These are phyloP conservation scores for Peronospora farinosa DNA, from an alignment of 352 stramenopile genomes.

Conservation along the genomic window DNA sequence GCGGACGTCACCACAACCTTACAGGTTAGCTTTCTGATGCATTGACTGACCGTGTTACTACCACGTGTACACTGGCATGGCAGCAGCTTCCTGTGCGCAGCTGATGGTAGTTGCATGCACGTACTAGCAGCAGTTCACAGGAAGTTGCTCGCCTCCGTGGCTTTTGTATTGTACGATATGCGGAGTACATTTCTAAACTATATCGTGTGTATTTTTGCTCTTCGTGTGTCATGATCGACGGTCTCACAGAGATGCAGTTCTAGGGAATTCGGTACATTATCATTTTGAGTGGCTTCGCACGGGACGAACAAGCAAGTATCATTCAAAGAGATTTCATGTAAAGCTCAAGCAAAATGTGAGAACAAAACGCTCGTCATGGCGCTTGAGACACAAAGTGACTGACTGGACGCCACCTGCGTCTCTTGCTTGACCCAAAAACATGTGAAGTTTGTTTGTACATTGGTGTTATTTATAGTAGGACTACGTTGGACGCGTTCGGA, in stretches of 20 bases:
- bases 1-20: constrained; percentile 47
- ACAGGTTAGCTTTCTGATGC: constrained; percentile 31
- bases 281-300: constrained; percentile 22
- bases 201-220: constrained; percentile 17
- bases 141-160: constrained; percentile 18
- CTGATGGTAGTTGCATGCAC: constrained; percentile 9
- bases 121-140: constrained; percentile 13
- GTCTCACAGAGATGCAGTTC: constrained; percentile 35
- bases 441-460: constrained; percentile 2
- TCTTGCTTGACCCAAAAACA: constrained; percentile 7
- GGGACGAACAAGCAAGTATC: constrained; percentile 8
- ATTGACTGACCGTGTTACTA: constrained; percentile 16
- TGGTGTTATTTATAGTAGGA: constrained; percentile 8
- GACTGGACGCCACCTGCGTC: constrained; percentile 8
- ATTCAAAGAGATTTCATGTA: constrained; percentile 15
- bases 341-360: constrained; percentile 14
- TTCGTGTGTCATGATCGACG: constrained; percentile 5
- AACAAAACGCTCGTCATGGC: constrained; percentile 16
- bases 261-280: constrained; percentile 33
- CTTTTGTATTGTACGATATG: constrained; percentile 27
- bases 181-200: constrained; percentile 33
- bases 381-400: neutral
- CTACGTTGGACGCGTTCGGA: constrained; percentile 7
- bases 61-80: constrained; percentile 5
- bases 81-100: constrained; percentile 25